Base-by-base conservation (phyloP, 495 filamentous ascomycete species). In the Podospora sp. region DNA sequence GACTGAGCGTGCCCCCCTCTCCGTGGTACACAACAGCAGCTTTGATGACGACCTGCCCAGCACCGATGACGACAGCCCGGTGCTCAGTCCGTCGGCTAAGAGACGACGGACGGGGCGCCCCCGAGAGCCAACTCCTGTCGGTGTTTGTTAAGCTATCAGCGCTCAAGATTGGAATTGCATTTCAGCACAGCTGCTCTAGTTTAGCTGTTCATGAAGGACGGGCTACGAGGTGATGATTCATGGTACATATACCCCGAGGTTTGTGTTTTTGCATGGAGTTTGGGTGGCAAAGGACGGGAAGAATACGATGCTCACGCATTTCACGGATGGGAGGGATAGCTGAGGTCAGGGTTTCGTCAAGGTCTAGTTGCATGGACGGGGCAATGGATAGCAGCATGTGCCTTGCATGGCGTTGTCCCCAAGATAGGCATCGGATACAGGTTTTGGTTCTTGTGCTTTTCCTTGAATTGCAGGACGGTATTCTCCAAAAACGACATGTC, bases 21-120 rank as follows among this genome's bases (percentile, higher is more conserved):
- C 66, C 2, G 73, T 72, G 20, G 65, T 74, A 46, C 61, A 74
- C 7, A 76, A 75, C 60, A 75, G 71, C 63, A 79, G 75, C 66
- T 79, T 79, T 55, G 75, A 77, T 61, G 74, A 76, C 33, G 74
- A 77, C 16, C 29, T 62, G 16, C 68, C 73, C 18, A 70, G 49
- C 46, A 73, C 70, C 35, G 22, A 69, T 18, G 72, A 75, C 1
- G 70, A 75, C 21, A 60, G 66, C 3, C 69, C 70, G 0, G 63
- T 75, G 26, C 65, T 76, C 14, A 77, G 75, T 69, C 76, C 76
- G 46, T 69, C 72, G 20, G 66, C 74, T 71, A 77, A 77, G 69
- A 75, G 71, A 56, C 68, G 75, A 65, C 66, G 74, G 74, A 71
- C 72, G 20, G 63, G 73, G 24, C 36, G 67, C 52, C 20, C 70